Evolutionary conservation across 345 rosid species (phyloP).

Genomic region (Bruguiera parviflora): DNA sequence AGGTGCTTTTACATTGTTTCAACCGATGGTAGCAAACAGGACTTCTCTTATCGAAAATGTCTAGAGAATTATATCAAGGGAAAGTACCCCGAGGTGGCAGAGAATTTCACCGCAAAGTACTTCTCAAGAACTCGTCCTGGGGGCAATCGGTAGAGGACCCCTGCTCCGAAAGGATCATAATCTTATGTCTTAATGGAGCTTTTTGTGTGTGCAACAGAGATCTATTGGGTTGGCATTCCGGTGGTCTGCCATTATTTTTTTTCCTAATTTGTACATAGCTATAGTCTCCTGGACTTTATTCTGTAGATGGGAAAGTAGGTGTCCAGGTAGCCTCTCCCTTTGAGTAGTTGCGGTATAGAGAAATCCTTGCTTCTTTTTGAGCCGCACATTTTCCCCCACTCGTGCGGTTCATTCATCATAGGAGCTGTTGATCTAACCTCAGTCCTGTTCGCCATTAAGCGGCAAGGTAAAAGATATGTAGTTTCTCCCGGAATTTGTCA

Average conservation of each 20-base stretch:
- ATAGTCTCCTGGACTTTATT: too few species aligned
- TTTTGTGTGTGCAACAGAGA: background rate
- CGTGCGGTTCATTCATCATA: conserved; percentile 11
- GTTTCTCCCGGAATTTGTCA: too few species aligned
- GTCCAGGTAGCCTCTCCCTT: background rate
- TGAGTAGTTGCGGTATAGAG: background rate
- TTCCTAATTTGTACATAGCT: too few species aligned
- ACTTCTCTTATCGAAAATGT: conserved; percentile 80
- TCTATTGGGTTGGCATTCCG: too few species aligned
- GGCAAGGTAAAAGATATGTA: conserved; percentile 1
- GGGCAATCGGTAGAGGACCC: conserved; percentile 39
- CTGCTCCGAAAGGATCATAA: conserved; percentile 24
- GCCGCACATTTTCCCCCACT: conserved; percentile 2
- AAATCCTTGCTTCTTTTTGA: background rate
- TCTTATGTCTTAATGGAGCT: background rate
- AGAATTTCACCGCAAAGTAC: conserved; percentile 58
- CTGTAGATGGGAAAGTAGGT: background rate
- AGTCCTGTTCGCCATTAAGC: background rate
- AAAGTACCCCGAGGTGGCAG: conserved; percentile 62
- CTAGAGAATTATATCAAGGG: conserved; percentile 51
- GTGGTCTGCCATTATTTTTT: too few species aligned
- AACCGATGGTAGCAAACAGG: conserved; percentile 60
- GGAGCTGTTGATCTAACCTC: conserved; percentile 10
- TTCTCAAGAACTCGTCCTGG: conserved; percentile 39
- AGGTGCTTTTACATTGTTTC: conserved; percentile 77